These are phyloP conservation scores for Platanthera guangdongensis DNA, from an alignment of 106 monocot genomes.

Conservation along the genomic window DNA sequence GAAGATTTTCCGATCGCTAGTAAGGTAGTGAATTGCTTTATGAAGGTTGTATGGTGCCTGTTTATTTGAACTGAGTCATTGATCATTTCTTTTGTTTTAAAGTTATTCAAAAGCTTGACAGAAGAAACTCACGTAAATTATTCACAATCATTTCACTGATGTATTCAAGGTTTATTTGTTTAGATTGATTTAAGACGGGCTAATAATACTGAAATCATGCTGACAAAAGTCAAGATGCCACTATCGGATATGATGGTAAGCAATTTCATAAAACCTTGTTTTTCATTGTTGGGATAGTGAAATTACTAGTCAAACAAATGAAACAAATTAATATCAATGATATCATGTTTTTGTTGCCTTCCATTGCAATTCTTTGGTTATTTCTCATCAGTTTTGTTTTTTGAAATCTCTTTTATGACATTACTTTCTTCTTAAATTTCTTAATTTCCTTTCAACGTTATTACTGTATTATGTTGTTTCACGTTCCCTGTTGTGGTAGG, in stretches of 20 bases:
- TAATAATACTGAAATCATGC: conserved; percentile 95
- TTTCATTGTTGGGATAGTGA: neutral
- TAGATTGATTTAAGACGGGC: conserved; percentile 87
- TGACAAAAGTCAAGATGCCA: conserved; percentile 97
- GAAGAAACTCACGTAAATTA: neutral
- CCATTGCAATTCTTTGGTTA: neutral
- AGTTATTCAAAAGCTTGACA: neutral
- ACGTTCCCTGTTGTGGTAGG: neutral
- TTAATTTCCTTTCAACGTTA: neutral
- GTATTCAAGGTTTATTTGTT: conserved; percentile 8
- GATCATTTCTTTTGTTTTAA: neutral
- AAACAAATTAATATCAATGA: neutral
- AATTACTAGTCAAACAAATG: neutral
- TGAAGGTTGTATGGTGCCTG: neutral
- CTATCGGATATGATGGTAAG: conserved; percentile 93
- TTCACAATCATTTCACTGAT: neutral
- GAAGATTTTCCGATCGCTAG: neutral
- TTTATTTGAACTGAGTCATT: neutral
- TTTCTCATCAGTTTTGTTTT: neutral
- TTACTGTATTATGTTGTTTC: neutral
- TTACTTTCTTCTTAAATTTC: neutral
- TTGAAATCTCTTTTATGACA: neutral
- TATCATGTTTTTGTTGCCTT: neutral
- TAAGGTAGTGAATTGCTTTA: neutral
- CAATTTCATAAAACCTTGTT: neutral